Evolutionary conservation across 129 eudicot species (phyloP).

Genomic region (Saposhnikovia divaricata): DNA sequence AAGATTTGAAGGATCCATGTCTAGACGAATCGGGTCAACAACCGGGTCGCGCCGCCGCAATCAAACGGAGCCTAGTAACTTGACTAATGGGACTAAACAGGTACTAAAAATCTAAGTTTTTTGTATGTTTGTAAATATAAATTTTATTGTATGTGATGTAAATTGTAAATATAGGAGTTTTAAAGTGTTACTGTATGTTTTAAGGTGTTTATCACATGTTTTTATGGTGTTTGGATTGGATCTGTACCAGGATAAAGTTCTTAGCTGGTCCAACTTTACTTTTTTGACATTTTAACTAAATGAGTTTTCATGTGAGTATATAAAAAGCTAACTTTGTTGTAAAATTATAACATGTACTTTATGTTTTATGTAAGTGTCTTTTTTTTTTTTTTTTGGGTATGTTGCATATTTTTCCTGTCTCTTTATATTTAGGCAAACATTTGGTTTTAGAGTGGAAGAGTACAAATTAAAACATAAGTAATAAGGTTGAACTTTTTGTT

Average conservation of each 20-base stretch:
- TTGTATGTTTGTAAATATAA: background rate
- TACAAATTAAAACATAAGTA: background rate
- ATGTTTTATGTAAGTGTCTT: background rate
- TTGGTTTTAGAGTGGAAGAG: background rate
- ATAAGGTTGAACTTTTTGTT: constrained; percentile 1
- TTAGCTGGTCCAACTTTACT: constrained; percentile 1
- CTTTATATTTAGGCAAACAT: background rate
- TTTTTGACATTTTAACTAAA: constrained; percentile 3
- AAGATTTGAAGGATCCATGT: constrained; percentile 86
- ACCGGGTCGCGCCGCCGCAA: constrained; percentile 42
- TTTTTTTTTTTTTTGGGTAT: too few species aligned
- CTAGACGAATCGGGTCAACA: constrained; percentile 76
- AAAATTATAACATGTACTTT: background rate
- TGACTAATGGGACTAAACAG: constrained; percentile 40
- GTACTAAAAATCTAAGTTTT: constrained; percentile 15
- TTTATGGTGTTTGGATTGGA: constrained; percentile 1
- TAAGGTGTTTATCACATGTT: background rate
- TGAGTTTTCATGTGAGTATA: background rate
- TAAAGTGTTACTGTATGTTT: background rate
- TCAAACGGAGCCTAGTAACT: constrained; percentile 24
- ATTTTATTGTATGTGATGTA: background rate
- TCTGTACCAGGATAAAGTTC: constrained; percentile 4
- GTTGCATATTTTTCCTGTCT: background rate
- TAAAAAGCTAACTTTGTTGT: background rate
- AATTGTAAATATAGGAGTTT: background rate